These are phyloP conservation scores for Mycosarcoma maydis DNA, from an alignment of 1,284 basidiomycete species.

Conservation along the genomic window DNA sequence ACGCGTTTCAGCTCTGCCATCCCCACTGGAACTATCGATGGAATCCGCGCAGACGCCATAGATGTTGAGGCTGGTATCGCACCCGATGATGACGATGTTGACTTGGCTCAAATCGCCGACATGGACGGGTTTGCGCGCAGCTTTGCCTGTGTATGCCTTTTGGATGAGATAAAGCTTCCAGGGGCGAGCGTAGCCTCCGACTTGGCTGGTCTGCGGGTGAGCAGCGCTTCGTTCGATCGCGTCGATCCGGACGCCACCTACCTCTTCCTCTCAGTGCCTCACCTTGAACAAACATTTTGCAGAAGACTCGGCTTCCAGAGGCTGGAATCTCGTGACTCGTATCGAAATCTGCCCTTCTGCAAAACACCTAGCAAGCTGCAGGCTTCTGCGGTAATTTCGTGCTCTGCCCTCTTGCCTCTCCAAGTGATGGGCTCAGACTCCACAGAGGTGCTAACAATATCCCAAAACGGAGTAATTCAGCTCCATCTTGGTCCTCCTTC, in stretches of 20 bases:
- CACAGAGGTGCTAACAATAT: slow-evolving; percentile 14
- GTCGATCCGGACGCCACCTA: slow-evolving; percentile 14
- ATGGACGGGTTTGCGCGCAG: slow-evolving; percentile 51
- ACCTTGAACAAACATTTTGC: slow-evolving; percentile 23
- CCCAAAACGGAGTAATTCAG: not conserved
- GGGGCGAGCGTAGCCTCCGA: not conserved
- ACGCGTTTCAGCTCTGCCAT: slow-evolving; percentile 15
- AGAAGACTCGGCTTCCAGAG: slow-evolving; percentile 28
- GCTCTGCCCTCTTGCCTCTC: slow-evolving; percentile 4
- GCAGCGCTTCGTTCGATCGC: slow-evolving; percentile 10
- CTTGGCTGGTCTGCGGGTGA: slow-evolving; percentile 3
- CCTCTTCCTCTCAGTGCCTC: slow-evolving; percentile 25
- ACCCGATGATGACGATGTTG: slow-evolving; percentile 17
- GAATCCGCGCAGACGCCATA: slow-evolving; percentile 11
- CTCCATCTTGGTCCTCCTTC: slow-evolving; percentile 38
- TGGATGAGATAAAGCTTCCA: slow-evolving; percentile 49
- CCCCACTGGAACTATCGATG: slow-evolving; percentile 9
- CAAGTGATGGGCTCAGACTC: slow-evolving; percentile 7
- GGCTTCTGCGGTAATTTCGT: slow-evolving; percentile 4
- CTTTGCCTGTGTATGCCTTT: slow-evolving; percentile 48
- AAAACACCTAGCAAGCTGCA: slow-evolving; percentile 18
- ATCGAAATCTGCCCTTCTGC: slow-evolving; percentile 27
- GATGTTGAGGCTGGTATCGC: slow-evolving; percentile 14
- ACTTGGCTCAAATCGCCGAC: slow-evolving; percentile 33
- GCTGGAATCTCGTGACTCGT: slow-evolving; percentile 1